A percentile compares a stretch with the other conserved stretches of the same genome.
These are phyloP conservation scores for Syzygium malaccense DNA, from an alignment of 441 rosid species.

Conservation along the genomic window DNA sequence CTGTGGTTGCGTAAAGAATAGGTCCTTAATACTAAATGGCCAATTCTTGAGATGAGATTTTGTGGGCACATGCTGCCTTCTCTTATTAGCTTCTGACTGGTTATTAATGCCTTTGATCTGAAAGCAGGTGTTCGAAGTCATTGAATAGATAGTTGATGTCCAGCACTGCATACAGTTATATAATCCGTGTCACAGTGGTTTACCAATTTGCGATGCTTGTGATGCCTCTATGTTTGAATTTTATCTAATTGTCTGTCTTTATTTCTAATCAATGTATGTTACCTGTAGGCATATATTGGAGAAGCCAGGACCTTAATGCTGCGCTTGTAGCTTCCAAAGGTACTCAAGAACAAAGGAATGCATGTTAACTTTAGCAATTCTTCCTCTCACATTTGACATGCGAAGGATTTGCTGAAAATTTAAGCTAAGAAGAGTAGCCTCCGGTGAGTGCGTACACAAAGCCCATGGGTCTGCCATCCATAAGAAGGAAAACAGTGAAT, in stretches of 20 bases:
- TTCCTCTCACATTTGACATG: background rate
- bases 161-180: background rate
- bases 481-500: background rate
- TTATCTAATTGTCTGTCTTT: background rate
- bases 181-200: background rate
- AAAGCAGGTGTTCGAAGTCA: background rate
- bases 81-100: background rate
- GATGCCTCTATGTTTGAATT: background rate
- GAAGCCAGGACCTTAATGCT: conserved; percentile 70
- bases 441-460: rapidly evolving
- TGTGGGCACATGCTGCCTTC: background rate
- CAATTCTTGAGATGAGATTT: background rate
- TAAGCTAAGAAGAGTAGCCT: background rate
- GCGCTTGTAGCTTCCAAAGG: conserved; percentile 80
- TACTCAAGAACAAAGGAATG: conserved; percentile 77
- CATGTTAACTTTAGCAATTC: background rate
- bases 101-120: background rate
- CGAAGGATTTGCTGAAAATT: background rate
- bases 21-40: background rate
- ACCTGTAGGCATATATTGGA: conserved; percentile 69
- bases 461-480: background rate
- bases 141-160: background rate
- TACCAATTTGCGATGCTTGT: background rate
- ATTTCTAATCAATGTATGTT: background rate
- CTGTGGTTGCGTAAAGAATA: background rate